These are phyloP conservation scores for Ceratocystis lukuohia DNA, from an alignment of 2,329 filamentous ascomycete genomes.

Conservation along the genomic window DNA sequence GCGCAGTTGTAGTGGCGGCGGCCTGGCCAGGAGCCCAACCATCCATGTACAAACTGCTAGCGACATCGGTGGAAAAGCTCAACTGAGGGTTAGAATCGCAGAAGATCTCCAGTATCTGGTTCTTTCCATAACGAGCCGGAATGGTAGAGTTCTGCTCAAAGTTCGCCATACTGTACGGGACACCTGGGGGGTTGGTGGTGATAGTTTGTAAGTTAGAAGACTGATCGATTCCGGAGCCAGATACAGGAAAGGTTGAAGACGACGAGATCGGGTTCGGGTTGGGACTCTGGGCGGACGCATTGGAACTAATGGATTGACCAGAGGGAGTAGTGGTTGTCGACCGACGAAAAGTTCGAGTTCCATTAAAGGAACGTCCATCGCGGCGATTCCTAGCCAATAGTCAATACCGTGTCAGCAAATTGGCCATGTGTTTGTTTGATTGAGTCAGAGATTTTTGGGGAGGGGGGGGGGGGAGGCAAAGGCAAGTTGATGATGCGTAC, in stretches of 20 bases:
- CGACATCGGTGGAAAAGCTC: conserved; percentile 22
- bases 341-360: conserved; percentile 51
- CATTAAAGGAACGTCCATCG: conserved; percentile 45
- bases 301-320: conserved; percentile 31
- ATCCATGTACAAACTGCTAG: conserved; percentile 45
- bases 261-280: conserved; percentile 18
- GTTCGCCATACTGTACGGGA: background rate
- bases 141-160: conserved; percentile 21
- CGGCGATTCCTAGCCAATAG: conserved; percentile 39
- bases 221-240: conserved; percentile 27
- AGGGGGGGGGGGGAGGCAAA: background rate
- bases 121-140: conserved; percentile 58
- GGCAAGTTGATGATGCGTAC: conserved; percentile 8
- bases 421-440: background rate
- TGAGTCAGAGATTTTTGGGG: background rate
- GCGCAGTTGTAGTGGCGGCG: conserved; percentile 30
- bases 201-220: background rate
- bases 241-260: conserved; percentile 28
- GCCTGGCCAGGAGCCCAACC: conserved; percentile 63
- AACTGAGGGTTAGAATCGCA: conserved; percentile 38
- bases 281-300: conserved; percentile 28
- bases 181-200: conserved; percentile 1
- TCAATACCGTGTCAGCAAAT: background rate
- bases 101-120: conserved; percentile 65
- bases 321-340: conserved; percentile 44